A percentile compares a stretch with the other conserved stretches of the same genome.
Evolutionary conservation across 73 alveolate species (phyloP).

Genomic region (Paramecium sonneborni): DNA sequence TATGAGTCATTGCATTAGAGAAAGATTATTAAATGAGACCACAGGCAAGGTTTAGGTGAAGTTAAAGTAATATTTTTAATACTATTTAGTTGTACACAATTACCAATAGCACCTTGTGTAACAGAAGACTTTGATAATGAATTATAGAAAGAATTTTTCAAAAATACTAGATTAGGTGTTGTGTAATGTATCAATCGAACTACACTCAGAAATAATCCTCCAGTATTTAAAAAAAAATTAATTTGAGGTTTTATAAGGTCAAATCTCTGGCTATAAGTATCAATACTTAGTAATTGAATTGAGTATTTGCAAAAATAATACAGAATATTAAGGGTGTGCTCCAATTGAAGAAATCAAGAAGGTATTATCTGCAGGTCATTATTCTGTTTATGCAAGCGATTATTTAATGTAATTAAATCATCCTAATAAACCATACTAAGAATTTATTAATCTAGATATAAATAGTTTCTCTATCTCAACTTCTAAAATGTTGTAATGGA

Average conservation of each 20-base stretch:
- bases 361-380: neutral
- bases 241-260: neutral
- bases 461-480: constrained; percentile 26
- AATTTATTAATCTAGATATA: neutral
- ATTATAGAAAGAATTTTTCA: neutral
- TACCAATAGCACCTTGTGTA: neutral
- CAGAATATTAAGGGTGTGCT: constrained; percentile 6
- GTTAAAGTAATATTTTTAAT: neutral
- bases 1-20: neutral
- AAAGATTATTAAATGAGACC: neutral
- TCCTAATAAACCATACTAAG: neutral
- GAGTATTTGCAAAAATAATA: neutral
- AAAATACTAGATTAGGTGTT: neutral
- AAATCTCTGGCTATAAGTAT: neutral
- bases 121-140: neutral
- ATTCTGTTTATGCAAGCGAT: constrained; percentile 3
- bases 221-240: neutral
- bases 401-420: neutral
- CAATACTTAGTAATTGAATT: neutral
- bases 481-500: neutral
- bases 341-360: neutral
- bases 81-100: neutral
- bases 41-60: neutral
- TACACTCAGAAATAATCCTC: neutral
- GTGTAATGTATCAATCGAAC: neutral